Conservation (phyloP, 2,329 filamentous ascomycete species). For the Exophiala phaeomuriformis region DNA sequence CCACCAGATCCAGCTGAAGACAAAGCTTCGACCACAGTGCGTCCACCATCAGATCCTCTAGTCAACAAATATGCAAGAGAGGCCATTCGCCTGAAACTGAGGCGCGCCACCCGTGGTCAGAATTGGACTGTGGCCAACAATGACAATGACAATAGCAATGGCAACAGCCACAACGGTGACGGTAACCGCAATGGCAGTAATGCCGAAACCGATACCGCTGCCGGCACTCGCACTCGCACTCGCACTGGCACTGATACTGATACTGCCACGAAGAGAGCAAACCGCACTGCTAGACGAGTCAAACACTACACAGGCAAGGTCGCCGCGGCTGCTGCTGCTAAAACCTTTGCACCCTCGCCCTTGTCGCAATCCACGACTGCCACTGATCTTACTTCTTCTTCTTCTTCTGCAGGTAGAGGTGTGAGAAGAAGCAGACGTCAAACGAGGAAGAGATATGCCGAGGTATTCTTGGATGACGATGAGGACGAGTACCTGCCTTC, state of each 20-base stretch:
- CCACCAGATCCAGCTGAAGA: background rate
- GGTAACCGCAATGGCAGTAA: too few relatives aligned
- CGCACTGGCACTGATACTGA: too few relatives aligned
- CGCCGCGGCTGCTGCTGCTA: too few relatives aligned
- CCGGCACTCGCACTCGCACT: too few relatives aligned
- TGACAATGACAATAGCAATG: background rate
- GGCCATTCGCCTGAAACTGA: background rate
- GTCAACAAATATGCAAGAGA: conserved; percentile 1
- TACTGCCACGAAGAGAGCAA: too few relatives aligned
- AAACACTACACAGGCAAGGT: background rate
- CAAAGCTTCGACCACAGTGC: background rate
- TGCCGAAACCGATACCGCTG: too few relatives aligned
- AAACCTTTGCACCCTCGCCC: background rate
- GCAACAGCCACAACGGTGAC: too few relatives aligned
- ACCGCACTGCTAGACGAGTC: background rate
- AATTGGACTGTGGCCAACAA: background rate
- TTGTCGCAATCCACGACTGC: background rate
- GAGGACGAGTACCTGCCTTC: conserved; percentile 10
- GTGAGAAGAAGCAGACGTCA: conserved; percentile 5
- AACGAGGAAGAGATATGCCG: background rate
- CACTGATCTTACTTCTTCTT: background rate
- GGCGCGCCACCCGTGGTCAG: background rate
- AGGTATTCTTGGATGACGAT: conserved; percentile 3
- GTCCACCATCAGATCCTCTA: background rate
- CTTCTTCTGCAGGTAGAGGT: background rate